A percentile compares a stretch with the other conserved stretches of the same genome.
Conservation (phyloP, 2,329 filamentous ascomycete genomes). For the Zymoseptoria pseudotritici region DNA sequence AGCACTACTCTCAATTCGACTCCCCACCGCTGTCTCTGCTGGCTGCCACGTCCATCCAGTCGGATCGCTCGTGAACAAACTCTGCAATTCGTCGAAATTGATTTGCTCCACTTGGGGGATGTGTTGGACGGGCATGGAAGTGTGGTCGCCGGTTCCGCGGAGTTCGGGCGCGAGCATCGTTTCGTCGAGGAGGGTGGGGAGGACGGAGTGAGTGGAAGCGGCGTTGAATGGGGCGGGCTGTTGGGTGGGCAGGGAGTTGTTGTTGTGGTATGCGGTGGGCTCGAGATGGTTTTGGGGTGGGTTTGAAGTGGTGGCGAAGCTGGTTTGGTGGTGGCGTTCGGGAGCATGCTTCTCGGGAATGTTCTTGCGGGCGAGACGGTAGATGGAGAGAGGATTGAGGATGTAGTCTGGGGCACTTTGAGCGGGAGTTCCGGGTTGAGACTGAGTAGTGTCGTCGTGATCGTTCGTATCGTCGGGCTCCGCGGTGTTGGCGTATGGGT, state of each 20-base stretch:
- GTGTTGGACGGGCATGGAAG: neutral
- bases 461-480: constrained; percentile 3
- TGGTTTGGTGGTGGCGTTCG: constrained; percentile 9
- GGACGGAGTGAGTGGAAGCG: neutral
- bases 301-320: neutral
- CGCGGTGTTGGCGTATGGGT: constrained; percentile 18
- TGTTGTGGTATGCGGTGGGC: neutral
- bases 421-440: constrained; percentile 16
- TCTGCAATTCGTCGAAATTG: constrained; percentile 19
- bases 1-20: constrained; percentile 15
- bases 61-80: constrained; percentile 20
- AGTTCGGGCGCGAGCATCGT: constrained; percentile 10
- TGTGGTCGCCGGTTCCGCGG: constrained; percentile 1
- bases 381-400: constrained; percentile 19
- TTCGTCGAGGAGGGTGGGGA: neutral
- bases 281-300: neutral
- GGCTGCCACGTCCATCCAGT: constrained; percentile 22
- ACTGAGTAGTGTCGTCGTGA: constrained; percentile 5
- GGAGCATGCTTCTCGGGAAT: constrained; percentile 22
- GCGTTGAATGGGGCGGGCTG: neutral
- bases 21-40: constrained; percentile 20
- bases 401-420: constrained; percentile 21
- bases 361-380: constrained; percentile 17
- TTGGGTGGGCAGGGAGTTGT: neutral
- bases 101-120: constrained; percentile 9